Evolutionary conservation across 345 rosid genomes (phyloP), one percentile per base, ranked within the genome.

Genomic region (Geranium rotundifolium): DNA sequence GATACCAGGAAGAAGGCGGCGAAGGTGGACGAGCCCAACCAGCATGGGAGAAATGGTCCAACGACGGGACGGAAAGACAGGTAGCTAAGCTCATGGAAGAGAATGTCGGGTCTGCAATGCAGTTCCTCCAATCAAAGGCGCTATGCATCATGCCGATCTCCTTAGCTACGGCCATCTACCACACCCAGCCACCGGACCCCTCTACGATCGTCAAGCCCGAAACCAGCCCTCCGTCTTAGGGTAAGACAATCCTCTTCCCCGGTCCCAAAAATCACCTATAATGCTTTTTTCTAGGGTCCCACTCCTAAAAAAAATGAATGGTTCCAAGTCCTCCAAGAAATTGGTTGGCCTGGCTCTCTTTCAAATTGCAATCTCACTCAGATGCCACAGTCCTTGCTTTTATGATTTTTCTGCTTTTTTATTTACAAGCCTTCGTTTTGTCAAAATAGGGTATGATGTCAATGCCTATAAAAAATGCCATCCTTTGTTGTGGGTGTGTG

Each of bases 111-210:
- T 80, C 99, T 0, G 99, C 99, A 0, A 86, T 95, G 99, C 99
- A 95, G 72, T 88, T 90, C 68, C 92, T 95, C 29, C 99, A 95
- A 34, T 88, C 99, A 4, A 95, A 90, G 77, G 90, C 95, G 29
- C 99, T 95, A 31, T 95, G 99, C 85, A 84, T 95, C 77, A 95
- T 95, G 99, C 99, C 99, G 5, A 77, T 95, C 71, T 88, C 99
- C 49, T 76, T 95, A 46, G 99, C 99, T 62, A 71, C 88, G 5
- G 99, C 96, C 4, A 90, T 95, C 65, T 90, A 86, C 83, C 93
- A 80, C 52, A 70, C 95, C 7, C 96, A 86, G 62, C 91, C 91
- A 19, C 87, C 84, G 0, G 99, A 95, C 72, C 65, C 85, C 63
- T 78, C 90, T 57, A 75, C 91, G 2, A 71, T 81, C 29, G 84